Evolutionary conservation across 768 basidiomycete species (phyloP), one percentile per base, ranked within the genome.

Genomic region (Leccinum longicurvipes): DNA sequence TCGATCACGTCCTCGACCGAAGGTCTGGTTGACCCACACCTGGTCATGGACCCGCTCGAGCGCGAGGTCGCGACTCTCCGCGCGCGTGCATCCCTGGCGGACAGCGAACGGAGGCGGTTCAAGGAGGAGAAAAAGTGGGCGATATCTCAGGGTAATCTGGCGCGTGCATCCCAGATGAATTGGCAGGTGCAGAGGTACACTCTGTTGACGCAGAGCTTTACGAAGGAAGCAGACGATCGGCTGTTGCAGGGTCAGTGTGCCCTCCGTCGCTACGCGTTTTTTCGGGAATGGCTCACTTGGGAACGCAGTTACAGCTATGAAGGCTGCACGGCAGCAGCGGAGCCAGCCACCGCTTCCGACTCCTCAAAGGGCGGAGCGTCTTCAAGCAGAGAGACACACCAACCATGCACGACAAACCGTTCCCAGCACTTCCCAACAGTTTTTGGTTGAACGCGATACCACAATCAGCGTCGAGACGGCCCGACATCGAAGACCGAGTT

Each of bases 51-150:
- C 21, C 84, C 85, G 7, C 72, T 82, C 31, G 87, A 91, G 63
- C 82, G 87, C 28, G 87, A 91, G 63, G 79, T 91, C n/a, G 85
- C 86, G 29, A 76, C 82, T 14, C 78, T 93, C 21, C 81, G 89
- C 47, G 84, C 89, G 47, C 82, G 88, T 25, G 91, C 91, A 8
- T 85, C 88, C 19, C 72, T 91, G 55, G 91, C 91, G 24, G 91
- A 91, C 62, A 90, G 84, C 57, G 90, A 93, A 71, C 82, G 88
- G 19, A 79, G 91, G 39, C 79, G 89, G 53, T 89, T 84, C 74
- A 89, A 85, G 74, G 91, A 93, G 72, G 91, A 93, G 72, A 79
- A 83, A 60, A 90, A 91, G 68, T 93, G 91, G 91, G 91, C 91
- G 1, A 67, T 86, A 36, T 87, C 87, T 19, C 84, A 87, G 67